phyloP scores from a whole-genome alignment of 345 rosid genomes.

The Zanthoxylum bungeanum region DNA sequence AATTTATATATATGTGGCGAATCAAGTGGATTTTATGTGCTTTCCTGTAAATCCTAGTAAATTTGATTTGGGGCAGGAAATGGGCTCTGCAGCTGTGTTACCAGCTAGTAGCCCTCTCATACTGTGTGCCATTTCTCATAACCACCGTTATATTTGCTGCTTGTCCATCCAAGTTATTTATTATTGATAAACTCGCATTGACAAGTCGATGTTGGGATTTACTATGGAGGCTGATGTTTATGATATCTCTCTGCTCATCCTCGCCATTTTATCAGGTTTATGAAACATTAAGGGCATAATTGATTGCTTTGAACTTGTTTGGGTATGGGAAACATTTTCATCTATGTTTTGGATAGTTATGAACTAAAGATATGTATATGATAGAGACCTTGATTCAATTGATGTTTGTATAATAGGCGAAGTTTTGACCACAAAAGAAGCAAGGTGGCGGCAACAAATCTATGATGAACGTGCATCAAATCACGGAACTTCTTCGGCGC shows the following conservation, averaged over 20 bases:
- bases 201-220: neutral
- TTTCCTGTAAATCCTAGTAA: no score
- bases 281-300: neutral
- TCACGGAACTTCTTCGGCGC: no score
- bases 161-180: no score
- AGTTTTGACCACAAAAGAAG: conserved; percentile 64
- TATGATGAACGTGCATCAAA: conserved; percentile 58
- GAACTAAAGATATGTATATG: neutral
- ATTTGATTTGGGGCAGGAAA: no score
- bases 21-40: no score
- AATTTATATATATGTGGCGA: no score
- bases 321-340: no score
- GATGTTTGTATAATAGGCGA: conserved; percentile 47
- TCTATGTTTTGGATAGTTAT: neutral
- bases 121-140: neutral
- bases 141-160: neutral
- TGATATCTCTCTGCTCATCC: neutral
- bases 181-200: neutral
- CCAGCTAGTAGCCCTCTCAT: no score
- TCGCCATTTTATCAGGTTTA: neutral
- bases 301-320: neutral
- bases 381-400: conserved; percentile 1
- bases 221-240: neutral
- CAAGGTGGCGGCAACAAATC: conserved; percentile 55
- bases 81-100: no score